Conservation (phyloP, 2,329 filamentous ascomycete species). For the Trichoderma gracile region DNA sequence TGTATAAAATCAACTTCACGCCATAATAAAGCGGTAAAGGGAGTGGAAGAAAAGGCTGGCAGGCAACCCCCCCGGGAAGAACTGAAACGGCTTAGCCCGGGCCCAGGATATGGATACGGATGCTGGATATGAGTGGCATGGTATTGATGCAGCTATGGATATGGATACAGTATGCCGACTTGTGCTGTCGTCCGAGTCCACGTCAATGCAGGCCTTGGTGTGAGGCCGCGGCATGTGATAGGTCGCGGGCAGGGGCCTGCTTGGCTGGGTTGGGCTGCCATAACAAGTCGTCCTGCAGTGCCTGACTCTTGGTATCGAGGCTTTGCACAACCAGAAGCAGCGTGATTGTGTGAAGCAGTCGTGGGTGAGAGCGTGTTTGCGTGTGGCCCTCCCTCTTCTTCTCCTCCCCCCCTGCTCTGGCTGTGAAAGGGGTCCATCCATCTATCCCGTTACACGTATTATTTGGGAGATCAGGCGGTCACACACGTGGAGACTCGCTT, state of each 20-base stretch:
- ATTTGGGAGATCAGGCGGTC: slow-evolving; percentile 20
- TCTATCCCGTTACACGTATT: slow-evolving; percentile 23
- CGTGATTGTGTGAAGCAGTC: not conserved
- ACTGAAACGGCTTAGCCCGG: slow-evolving; percentile 20
- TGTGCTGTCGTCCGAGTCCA: slow-evolving; percentile 16
- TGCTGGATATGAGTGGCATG: too few relatives aligned
- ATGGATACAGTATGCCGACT: slow-evolving; percentile 20
- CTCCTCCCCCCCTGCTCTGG: slow-evolving; percentile 3
- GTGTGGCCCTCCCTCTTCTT: too few relatives aligned
- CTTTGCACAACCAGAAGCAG: slow-evolving; percentile 13
- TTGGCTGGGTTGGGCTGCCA: slow-evolving; percentile 22
- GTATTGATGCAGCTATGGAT: too few relatives aligned
- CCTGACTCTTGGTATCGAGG: slow-evolving; percentile 11
- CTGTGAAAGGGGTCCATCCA: slow-evolving; percentile 24
- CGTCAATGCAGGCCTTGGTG: slow-evolving; percentile 23
- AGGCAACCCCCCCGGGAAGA: not conserved
- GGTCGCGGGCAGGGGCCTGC: slow-evolving; percentile 11
- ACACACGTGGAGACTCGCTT: slow-evolving; percentile 22
- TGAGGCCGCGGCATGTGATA: slow-evolving; percentile 20
- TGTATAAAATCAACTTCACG: slow-evolving; percentile 24
- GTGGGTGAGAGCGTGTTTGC: too few relatives aligned
- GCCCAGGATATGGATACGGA: not conserved
- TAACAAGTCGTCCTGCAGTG: slow-evolving; percentile 7
- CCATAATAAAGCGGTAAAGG: slow-evolving; percentile 23
- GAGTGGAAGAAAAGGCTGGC: slow-evolving; percentile 15